Evolutionary conservation across 331 rosid species (phyloP), one percentile per base, ranked within the genome.

Genomic region (Phaseolus coccineus): DNA sequence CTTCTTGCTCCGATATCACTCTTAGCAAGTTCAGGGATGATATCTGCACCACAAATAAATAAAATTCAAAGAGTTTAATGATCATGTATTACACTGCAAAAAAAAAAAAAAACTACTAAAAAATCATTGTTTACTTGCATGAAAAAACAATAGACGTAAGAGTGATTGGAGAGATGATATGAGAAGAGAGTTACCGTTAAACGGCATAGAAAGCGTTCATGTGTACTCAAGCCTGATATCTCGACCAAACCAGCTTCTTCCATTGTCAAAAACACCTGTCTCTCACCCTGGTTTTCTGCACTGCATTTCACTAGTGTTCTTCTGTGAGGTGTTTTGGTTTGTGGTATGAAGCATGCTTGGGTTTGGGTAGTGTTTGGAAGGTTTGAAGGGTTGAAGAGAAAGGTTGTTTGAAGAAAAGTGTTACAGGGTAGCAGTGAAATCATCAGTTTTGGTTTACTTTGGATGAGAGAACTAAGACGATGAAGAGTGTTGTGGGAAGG

Each of bases 1-100:
- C 96, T 90, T 94, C 98, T 85, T 94, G 93, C 87, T 91, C 97
- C 0, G 98, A 80, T 75, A 94, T 89, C 74, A 94, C 97, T 83
- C 89, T 87, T 15, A 92, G 85, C 9, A 94, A 77, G 84, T 94
- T 94, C 79, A 94, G 62, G 0, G 97, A 92, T 14, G 98, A 94
- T 84, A 87, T 87, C 87, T 87, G 57, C 73, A 53, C 1, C 35
- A 76, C 3, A 59, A 70, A 31, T 3, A 69, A 37, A 15, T 50
- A 51, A 50, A 57, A 42, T 2, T 40, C 0, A 0, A 42, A 11
- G 16, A 46, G 16, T 46, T 44, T 46, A 46, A 46, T 12, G 51
- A 42, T 0, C 10, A 42, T 40, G 11, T 40, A 40, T 40, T 40
- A 39, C 44, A 39, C 44, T 39, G 44, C 44, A 39, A 39, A 39